Base-by-base conservation (phyloP, 306 rosid species). In the Fragaria nilgerrensis region DNA sequence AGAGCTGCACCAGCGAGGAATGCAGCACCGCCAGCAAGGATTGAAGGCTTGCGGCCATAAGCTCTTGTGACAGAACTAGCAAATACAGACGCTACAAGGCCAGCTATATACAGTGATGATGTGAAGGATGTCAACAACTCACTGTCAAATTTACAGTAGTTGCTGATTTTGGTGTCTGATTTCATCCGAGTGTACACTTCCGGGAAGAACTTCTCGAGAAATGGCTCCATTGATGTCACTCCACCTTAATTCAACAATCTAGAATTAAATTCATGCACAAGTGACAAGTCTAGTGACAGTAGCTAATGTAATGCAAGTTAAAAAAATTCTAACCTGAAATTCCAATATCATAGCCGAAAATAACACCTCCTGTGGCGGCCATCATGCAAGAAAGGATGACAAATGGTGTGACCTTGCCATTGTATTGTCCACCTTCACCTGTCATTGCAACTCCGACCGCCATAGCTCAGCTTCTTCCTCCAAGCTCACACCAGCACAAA, bases 141-240 rank as follows among this genome's bases (percentile, higher is more conserved):
- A 72, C 90, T 89, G 48, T 91, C 88, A 76, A 85, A 89, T 76
- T 72, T 81, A 82, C 97, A 91, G 82, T 89, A 89, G 82, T 91
- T 91, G 91, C 89, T 91, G 19, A 82, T 80, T 25, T 80, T 48
- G 23, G 44, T 81, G 70, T 86, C 94, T 41, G 64, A 77, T 75
- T 84, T 88, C 93, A 88, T 91, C 70, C 73, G 65, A 13, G 1
- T 78, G 63, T 84, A 79, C 34, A 89, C 93, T 1, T 85, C 84
- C 7, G 89, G 94, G 78, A 91, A 91, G 75, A 91, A 91, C 48
- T 86, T 91, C 74, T 83, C 78, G 44, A 91, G 81, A 82, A 91
- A 91, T 72, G 91, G 78, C 50, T 85, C 97, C 97, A 91, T 91
- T 49, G 97, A 89, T 3, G 92, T 89, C 75, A 91, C 92, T 22